phyloP scores from a whole-genome alignment of 2,329 filamentous ascomycete genomes.

The Trichoderma aggressivum region DNA sequence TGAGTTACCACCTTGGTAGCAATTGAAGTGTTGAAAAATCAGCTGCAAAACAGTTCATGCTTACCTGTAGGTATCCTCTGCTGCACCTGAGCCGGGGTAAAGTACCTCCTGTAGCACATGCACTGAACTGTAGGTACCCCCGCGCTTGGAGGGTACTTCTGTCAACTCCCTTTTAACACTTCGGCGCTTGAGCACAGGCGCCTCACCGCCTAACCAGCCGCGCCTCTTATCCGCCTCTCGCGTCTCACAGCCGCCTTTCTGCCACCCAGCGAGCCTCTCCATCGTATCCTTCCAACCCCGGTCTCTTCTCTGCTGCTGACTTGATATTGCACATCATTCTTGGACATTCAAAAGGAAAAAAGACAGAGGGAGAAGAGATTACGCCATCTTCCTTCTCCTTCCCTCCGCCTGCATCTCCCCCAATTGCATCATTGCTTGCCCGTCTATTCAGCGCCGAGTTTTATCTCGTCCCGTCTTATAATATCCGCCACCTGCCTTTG shows the following conservation, averaged over 20 bases:
- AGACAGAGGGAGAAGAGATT: neutral
- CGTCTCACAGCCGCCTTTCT: slow-evolving; percentile 12
- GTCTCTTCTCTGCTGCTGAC: neutral
- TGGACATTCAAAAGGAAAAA: neutral
- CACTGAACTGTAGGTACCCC: neutral
- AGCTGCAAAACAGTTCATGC: neutral
- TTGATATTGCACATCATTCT: neutral
- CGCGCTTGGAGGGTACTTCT: slow-evolving; percentile 4
- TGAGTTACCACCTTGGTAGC: neutral
- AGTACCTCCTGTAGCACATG: neutral
- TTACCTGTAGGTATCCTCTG: too few species aligned
- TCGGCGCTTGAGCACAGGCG: neutral
- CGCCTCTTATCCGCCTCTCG: slow-evolving; percentile 7
- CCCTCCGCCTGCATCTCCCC: neutral
- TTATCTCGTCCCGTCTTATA: neutral
- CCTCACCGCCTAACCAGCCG: slow-evolving; percentile 12
- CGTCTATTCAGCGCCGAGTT: slow-evolving; percentile 15
- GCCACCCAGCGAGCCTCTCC: neutral
- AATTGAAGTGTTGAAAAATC: neutral
- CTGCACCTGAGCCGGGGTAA: neutral
- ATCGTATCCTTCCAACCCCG: neutral
- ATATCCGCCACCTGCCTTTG: neutral
- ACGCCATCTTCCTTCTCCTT: neutral
- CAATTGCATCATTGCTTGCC: slow-evolving; percentile 22
- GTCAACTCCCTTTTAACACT: neutral